These are phyloP conservation scores for sorghum (Sorghum bicolor) DNA, from an alignment of 176 grass and related monocot species.

Conservation along the genomic window DNA sequence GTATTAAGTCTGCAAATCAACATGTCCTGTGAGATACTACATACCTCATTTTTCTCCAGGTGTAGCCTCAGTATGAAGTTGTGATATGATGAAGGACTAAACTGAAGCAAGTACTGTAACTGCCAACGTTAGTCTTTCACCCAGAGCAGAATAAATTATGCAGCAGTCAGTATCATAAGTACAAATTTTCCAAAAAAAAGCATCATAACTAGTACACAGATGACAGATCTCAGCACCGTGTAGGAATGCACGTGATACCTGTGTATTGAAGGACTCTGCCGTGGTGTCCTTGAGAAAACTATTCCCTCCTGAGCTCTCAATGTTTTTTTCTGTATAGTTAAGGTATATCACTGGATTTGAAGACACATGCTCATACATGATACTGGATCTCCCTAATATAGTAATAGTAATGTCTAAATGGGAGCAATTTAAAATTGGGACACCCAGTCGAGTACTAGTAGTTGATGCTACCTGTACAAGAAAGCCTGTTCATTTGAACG, in stretches of 20 bases:
- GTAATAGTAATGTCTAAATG: neutral
- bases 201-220: neutral
- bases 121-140: neutral
- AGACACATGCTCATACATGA: neutral
- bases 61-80: neutral
- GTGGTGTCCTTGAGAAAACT: neutral
- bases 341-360: neutral
- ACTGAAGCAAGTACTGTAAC: constrained; percentile 6
- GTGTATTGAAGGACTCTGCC: constrained; percentile 9
- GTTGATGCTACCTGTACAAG: constrained; percentile 9
- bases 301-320: neutral
- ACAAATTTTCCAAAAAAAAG: neutral
- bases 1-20: neutral
- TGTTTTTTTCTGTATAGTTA: neutral
- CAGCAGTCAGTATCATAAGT: constrained; percentile 6
- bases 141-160: constrained; percentile 22
- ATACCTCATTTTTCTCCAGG: constrained; percentile 31
- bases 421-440: constrained; percentile 5
- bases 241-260: constrained; percentile 24
- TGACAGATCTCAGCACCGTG: neutral
- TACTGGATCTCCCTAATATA: neutral
- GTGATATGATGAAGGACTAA: neutral
- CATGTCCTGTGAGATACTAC: neutral
- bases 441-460: neutral
- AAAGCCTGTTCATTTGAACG: neutral